A percentile compares a stretch with the other conserved stretches of the same genome.
Conservation (phyloP, 768 basidiomycete genomes). For the Imleria badia region DNA sequence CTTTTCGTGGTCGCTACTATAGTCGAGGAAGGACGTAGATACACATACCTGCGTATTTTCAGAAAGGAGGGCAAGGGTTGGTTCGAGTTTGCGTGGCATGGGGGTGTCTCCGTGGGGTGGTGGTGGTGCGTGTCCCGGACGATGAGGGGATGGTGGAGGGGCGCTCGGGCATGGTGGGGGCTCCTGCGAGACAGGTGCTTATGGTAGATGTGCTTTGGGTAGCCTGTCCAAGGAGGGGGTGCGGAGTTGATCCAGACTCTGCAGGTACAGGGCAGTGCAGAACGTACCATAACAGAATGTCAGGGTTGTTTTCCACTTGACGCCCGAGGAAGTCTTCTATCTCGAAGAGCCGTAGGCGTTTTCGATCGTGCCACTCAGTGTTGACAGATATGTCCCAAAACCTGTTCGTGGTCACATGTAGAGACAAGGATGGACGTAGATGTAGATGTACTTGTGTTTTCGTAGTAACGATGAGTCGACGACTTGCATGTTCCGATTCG, state of each 20-base stretch:
- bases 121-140: conserved; percentile 9
- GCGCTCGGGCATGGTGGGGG: conserved; percentile 4
- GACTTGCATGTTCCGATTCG: neutral
- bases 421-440: neutral
- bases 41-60: neutral
- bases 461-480: neutral
- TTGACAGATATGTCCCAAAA: conserved; percentile 22
- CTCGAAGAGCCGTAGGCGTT: conserved; percentile 31
- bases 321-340: conserved; percentile 31
- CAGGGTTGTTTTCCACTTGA: too few relatives aligned
- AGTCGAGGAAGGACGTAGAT: neutral
- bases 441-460: neutral
- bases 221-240: conserved; percentile 14
- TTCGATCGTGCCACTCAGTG: neutral
- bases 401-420: conserved; percentile 19
- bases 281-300: too few relatives aligned
- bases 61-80: conserved; percentile 71
- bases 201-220: conserved; percentile 10
- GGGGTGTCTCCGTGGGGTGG: conserved; percentile 15
- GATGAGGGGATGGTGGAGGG: conserved; percentile 6
- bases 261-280: too few relatives aligned
- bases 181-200: conserved; percentile 11
- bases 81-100: conserved; percentile 80
- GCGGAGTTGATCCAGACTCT: neutral
- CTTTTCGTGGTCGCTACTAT: conserved; percentile 21